Evolutionary conservation across 352 stramenopile genomes (phyloP).

Genomic region (Phytopythium kandeliae): DNA sequence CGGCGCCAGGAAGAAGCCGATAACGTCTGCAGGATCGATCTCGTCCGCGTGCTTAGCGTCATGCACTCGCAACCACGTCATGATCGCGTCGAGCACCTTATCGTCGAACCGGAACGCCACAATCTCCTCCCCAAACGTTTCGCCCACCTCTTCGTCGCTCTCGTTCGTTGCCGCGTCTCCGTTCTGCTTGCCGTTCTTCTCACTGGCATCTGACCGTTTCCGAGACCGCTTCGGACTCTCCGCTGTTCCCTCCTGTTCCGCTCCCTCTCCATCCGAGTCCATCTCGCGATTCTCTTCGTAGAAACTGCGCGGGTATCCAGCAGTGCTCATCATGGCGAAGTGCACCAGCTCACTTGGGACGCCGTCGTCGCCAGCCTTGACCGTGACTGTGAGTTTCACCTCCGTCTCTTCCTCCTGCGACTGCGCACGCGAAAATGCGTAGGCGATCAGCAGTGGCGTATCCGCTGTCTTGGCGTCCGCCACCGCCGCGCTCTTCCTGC

Average conservation of each 20-base stretch:
- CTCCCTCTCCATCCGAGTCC: conserved; percentile 18
- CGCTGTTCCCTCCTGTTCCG: conserved; percentile 19
- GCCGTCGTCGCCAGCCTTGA: conserved; percentile 29
- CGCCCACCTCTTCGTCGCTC: conserved; percentile 15
- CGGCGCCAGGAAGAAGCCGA: conserved; percentile 66
- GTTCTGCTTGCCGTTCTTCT: conserved; percentile 12
- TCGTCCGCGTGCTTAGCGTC: conserved; percentile 45
- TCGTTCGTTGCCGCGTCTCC: conserved; percentile 11
- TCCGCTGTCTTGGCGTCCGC: conserved; percentile 5
- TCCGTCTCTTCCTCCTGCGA: conserved; percentile 27
- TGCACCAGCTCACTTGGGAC: conserved; percentile 44
- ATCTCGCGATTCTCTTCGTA: conserved; percentile 53
- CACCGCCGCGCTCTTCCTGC: conserved; percentile 16
- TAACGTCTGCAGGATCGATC: conserved; percentile 48
- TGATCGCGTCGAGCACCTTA: conserved; percentile 35
- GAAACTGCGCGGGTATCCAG: conserved; percentile 63
- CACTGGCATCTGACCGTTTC: conserved; percentile 4
- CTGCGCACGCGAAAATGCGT: conserved; percentile 43
- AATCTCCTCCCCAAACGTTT: conserved; percentile 48
- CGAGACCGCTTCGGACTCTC: conserved; percentile 4
- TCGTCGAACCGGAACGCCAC: conserved; percentile 56
- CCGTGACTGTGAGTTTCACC: conserved; percentile 36
- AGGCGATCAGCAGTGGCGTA: conserved; percentile 32
- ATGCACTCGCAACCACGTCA: conserved; percentile 42
- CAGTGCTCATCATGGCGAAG: conserved; percentile 48